Conservation (phyloP, 2,329 filamentous ascomycete genomes). For the Clarireedia sp. region DNA sequence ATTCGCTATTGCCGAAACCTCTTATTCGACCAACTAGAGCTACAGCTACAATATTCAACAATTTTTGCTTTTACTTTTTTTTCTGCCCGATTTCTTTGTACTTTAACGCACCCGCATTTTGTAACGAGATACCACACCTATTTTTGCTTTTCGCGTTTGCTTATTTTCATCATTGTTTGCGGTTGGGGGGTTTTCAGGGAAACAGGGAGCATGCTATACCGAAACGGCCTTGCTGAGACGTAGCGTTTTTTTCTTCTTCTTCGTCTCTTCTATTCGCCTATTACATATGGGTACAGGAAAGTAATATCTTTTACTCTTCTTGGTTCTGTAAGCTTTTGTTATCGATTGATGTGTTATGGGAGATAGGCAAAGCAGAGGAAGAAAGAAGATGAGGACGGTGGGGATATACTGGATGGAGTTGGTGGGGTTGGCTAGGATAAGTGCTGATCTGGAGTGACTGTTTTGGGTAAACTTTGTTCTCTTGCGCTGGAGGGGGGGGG, state of each 20-base stretch:
- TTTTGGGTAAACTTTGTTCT: no score
- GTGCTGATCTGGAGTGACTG: no score
- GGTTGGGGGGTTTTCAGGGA: background rate
- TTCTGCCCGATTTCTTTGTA: constrained; percentile 8
- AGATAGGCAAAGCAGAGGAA: no score
- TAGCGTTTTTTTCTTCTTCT: background rate
- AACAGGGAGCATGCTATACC: background rate
- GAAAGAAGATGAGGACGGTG: no score
- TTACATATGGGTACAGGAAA: no score
- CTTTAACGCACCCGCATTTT: constrained; percentile 15
- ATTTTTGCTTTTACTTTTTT: background rate
- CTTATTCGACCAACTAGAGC: background rate
- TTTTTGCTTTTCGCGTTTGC: constrained; percentile 1
- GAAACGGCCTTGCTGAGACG: background rate
- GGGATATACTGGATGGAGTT: no score
- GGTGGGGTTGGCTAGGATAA: no score
- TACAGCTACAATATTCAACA: background rate
- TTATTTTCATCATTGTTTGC: constrained; percentile 5
- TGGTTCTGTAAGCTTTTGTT: background rate
- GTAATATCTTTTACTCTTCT: background rate
- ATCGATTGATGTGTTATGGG: no score
- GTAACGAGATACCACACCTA: constrained; percentile 20
- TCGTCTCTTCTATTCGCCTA: no score
- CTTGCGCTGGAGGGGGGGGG: no score
- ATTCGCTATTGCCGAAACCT: background rate